Conservation (phyloP, 371 early-diverging fungal species). For the Saksenaea oblongispora region DNA sequence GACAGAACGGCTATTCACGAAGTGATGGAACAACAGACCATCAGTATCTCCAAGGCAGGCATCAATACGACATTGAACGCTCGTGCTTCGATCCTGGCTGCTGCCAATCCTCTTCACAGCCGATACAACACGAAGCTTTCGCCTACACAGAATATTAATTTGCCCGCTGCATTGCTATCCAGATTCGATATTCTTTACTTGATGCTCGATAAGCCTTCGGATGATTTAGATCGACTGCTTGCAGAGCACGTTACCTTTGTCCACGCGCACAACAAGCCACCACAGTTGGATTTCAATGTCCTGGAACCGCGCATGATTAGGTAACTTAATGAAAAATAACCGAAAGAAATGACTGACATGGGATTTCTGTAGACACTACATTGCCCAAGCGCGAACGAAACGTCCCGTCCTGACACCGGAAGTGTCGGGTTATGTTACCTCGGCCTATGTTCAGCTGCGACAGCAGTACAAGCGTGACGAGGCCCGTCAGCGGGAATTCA, state of each 20-base stretch:
- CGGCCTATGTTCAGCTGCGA: constrained; percentile 84
- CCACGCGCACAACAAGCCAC: constrained; percentile 84
- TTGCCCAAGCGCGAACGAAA: constrained; percentile 79
- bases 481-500: constrained; percentile 58
- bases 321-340: constrained; percentile 23
- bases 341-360: background rate
- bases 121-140: constrained; percentile 82
- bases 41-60: constrained; percentile 92
- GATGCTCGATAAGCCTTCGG: constrained; percentile 81
- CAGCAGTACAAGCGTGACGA: constrained; percentile 72
- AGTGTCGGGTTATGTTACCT: constrained; percentile 87
- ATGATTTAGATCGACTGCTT: constrained; percentile 73
- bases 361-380: constrained; percentile 70
- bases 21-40: constrained; percentile 97
- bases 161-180: constrained; percentile 94
- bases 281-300: constrained; percentile 63
- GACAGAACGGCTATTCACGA: constrained; percentile 93
- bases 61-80: constrained; percentile 94
- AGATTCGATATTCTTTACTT: constrained; percentile 98
- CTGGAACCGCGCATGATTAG: constrained; percentile 73
- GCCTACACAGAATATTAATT: constrained; percentile 91
- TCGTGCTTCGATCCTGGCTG: constrained; percentile 87
- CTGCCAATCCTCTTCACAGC: constrained; percentile 89
- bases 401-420: constrained; percentile 73
- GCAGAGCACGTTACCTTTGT: constrained; percentile 93